These are phyloP conservation scores for Antitrichia curtipendula DNA, from an alignment of 225 moss, liverwort and hornwort species.

Conservation along the genomic window DNA sequence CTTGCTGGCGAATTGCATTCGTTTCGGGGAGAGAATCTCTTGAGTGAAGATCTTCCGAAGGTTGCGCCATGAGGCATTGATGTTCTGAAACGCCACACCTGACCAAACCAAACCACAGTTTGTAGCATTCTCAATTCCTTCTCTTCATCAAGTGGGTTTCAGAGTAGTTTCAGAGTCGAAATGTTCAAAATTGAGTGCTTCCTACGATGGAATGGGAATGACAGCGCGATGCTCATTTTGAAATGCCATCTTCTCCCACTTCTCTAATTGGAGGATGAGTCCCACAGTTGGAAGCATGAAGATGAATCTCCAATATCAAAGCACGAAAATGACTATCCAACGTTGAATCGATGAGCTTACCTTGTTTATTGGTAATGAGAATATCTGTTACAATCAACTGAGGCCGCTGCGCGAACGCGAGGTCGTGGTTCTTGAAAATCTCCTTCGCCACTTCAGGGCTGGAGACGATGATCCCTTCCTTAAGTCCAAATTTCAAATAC, in stretches of 20 bases:
- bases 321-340: not conserved
- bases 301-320: not conserved
- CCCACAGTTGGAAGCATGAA: not conserved
- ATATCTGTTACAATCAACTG: slow-evolving; percentile 5
- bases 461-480: slow-evolving; percentile 16
- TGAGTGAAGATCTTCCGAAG: slow-evolving; percentile 27
- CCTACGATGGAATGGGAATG: not conserved
- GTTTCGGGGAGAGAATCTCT: slow-evolving; percentile 20
- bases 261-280: not conserved
- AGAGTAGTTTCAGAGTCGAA: not conserved
- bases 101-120: not conserved
- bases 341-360: not conserved
- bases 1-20: slow-evolving; percentile 2
- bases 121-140: not conserved
- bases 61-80: slow-evolving; percentile 17
- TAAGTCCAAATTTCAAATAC: slow-evolving; percentile 31
- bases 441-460: slow-evolving; percentile 20
- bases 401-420: slow-evolving; percentile 21
- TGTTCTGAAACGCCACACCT: slow-evolving; percentile 23
- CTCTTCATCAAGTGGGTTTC: not conserved
- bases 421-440: slow-evolving; percentile 28
- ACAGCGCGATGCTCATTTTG: not conserved
- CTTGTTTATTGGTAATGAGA: slow-evolving; percentile 31
- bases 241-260: not conserved
- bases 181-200: not conserved